Percentiles rank a stretch among this genome's conserved stretches.
Conservation (phyloP, 108 stramenopile genomes). For the Epithemia pelagica region DNA sequence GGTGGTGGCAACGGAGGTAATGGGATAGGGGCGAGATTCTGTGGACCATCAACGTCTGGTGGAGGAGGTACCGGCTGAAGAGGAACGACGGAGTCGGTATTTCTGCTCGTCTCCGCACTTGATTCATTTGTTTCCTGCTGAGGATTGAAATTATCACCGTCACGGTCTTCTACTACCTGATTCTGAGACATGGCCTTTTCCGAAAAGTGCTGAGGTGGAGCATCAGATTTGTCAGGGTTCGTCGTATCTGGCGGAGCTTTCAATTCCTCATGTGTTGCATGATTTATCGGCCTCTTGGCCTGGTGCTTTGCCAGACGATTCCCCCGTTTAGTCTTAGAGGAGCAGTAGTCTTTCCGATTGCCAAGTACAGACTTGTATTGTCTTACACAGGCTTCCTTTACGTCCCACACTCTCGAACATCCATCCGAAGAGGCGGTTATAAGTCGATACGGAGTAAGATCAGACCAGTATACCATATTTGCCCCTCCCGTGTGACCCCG, state of each 20-base stretch:
- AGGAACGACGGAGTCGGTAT: background rate
- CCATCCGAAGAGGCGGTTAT: constrained; percentile 75
- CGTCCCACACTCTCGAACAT: constrained; percentile 71
- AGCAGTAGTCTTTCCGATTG: constrained; percentile 47
- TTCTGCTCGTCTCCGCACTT: background rate
- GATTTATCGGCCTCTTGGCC: too few relatives aligned
- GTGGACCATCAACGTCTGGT: background rate
- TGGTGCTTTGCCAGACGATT: background rate
- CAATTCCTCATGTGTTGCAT: too few relatives aligned
- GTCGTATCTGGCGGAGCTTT: too few relatives aligned
- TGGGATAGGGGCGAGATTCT: constrained; percentile 1
- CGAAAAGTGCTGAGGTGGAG: too few relatives aligned
- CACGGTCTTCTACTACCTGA: background rate
- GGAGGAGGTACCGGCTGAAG: background rate
- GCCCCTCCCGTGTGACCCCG: constrained; percentile 73
- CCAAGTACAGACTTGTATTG: constrained; percentile 51
- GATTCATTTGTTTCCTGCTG: too few relatives aligned
- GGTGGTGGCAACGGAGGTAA: constrained; percentile 30
- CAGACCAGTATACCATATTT: constrained; percentile 86
- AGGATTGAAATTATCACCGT: background rate
- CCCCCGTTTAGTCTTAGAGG: constrained; percentile 8
- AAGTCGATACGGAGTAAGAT: constrained; percentile 62
- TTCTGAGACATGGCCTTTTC: background rate
- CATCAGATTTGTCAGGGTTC: too few relatives aligned
- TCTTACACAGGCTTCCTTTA: constrained; percentile 70